Evolutionary conservation across 2,329 filamentous ascomycete genomes (phyloP).

Genomic region (Phialophora verrucosa): DNA sequence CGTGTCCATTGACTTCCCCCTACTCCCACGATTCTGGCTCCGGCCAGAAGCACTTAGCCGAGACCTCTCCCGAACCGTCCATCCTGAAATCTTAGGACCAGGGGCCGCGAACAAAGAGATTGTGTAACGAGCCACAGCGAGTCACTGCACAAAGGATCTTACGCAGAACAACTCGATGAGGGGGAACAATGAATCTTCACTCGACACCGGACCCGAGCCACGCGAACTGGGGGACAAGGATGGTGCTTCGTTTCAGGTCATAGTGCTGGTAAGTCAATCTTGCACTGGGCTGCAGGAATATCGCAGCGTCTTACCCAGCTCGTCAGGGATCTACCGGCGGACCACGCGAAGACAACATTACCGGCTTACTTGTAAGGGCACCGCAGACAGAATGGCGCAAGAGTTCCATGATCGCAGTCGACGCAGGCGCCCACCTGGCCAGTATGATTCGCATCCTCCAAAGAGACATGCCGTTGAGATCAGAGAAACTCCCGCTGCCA

Average conservation of each 20-base stretch:
- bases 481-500: conserved; percentile 39
- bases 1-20: background rate
- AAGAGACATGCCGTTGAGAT: conserved; percentile 51
- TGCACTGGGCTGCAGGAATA: conserved; percentile 5
- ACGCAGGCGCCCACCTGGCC: conserved; percentile 87
- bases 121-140: conserved; percentile 24
- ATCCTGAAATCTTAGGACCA: background rate
- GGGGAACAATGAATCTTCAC: conserved; percentile 29
- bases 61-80: conserved; percentile 10
- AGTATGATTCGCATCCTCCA: conserved; percentile 82
- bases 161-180: conserved; percentile 26
- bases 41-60: conserved; percentile 26
- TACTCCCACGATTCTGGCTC: background rate
- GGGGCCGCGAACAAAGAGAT: conserved; percentile 22
- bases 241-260: conserved; percentile 69
- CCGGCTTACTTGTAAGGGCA: conserved; percentile 86
- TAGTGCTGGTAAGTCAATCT: conserved; percentile 65
- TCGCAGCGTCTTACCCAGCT: conserved; percentile 13
- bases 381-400: conserved; percentile 77
- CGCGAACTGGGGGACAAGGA: conserved; percentile 40
- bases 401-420: conserved; percentile 86
- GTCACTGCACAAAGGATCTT: conserved; percentile 9
- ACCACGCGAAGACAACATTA: conserved; percentile 86
- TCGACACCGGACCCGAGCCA: conserved; percentile 27
- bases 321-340: conserved; percentile 83